A percentile compares a stretch with the other conserved stretches of the same genome.
Evolutionary conservation across 2,329 filamentous ascomycete genomes (phyloP).

Genomic region (Dothistroma pini): DNA sequence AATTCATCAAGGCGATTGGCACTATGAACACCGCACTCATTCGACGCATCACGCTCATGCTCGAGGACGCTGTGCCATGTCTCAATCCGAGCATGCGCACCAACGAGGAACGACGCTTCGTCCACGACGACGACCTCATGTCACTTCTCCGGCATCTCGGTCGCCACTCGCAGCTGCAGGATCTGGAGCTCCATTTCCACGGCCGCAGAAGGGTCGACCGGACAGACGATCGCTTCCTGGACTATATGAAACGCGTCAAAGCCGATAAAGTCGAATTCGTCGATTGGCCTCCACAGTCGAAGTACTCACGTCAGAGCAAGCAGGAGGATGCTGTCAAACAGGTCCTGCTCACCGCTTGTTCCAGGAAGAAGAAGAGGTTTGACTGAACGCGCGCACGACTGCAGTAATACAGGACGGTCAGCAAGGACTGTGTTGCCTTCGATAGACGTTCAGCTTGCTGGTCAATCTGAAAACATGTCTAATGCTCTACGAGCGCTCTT

Average conservation of each 20-base stretch:
- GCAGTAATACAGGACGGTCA: neutral
- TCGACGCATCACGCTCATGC: slow-evolving; percentile 43
- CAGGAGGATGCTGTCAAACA: slow-evolving; percentile 33
- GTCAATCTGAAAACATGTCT: neutral
- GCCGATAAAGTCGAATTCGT: slow-evolving; percentile 40
- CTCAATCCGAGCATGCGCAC: slow-evolving; percentile 38
- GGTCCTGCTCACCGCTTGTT: slow-evolving; percentile 28
- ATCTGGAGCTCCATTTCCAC: slow-evolving; percentile 41
- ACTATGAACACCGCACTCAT: slow-evolving; percentile 45
- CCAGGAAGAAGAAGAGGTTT: slow-evolving; percentile 25
- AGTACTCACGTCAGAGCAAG: slow-evolving; percentile 32
- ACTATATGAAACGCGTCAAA: slow-evolving; percentile 44
- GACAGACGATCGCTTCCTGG: slow-evolving; percentile 43
- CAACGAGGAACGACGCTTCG: slow-evolving; percentile 46
- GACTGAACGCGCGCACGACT: slow-evolving; percentile 3
- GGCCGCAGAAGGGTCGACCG: slow-evolving; percentile 37
- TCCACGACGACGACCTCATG: slow-evolving; percentile 47
- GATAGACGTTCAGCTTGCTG: neutral
- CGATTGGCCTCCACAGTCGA: slow-evolving; percentile 26
- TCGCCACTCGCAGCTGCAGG: slow-evolving; percentile 41
- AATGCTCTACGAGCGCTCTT: neutral
- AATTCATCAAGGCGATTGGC: slow-evolving; percentile 47
- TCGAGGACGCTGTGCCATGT: slow-evolving; percentile 45
- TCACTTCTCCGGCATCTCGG: slow-evolving; percentile 44
- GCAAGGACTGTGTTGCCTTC: neutral